phyloP scores from a whole-genome alignment of 1,284 basidiomycete genomes.

The Ustilago trichophora region DNA sequence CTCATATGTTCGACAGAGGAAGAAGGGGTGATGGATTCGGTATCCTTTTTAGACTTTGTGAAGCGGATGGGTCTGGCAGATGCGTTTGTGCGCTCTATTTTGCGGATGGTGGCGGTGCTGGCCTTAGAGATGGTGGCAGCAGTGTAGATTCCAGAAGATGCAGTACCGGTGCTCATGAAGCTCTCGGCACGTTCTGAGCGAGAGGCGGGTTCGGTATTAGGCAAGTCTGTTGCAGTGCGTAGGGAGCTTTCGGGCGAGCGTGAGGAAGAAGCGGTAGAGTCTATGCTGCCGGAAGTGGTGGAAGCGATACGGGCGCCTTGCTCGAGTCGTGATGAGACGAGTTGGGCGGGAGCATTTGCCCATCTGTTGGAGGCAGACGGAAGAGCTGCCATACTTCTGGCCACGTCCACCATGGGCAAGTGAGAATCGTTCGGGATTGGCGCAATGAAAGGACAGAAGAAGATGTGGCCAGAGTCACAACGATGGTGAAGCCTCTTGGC shows the following conservation, averaged over 20 bases:
- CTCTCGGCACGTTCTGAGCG: conserved; percentile 31
- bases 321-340: conserved; percentile 37
- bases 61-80: conserved; percentile 29
- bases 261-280: conserved; percentile 11
- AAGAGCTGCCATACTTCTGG: conserved; percentile 19
- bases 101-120: conserved; percentile 40
- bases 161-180: conserved; percentile 39
- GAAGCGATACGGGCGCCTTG: conserved; percentile 25
- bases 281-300: conserved; percentile 19
- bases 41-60: conserved; percentile 17
- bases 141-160: conserved; percentile 17
- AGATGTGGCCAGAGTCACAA: too few relatives aligned
- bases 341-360: conserved; percentile 29
- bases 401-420: conserved; percentile 17
- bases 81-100: conserved; percentile 12
- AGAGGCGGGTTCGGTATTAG: not conserved
- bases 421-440: not conserved
- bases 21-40: conserved; percentile 17
- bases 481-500: too few relatives aligned
- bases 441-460: not conserved
- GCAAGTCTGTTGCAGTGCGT: not conserved
- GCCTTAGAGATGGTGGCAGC: conserved; percentile 37
- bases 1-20: conserved; percentile 19
- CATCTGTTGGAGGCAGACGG: conserved; percentile 10
- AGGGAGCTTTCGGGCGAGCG: conserved; percentile 8